Evolutionary conservation across 441 rosid species (phyloP), one percentile per base, ranked within the genome.

Genomic region (Mallotus repandus): DNA sequence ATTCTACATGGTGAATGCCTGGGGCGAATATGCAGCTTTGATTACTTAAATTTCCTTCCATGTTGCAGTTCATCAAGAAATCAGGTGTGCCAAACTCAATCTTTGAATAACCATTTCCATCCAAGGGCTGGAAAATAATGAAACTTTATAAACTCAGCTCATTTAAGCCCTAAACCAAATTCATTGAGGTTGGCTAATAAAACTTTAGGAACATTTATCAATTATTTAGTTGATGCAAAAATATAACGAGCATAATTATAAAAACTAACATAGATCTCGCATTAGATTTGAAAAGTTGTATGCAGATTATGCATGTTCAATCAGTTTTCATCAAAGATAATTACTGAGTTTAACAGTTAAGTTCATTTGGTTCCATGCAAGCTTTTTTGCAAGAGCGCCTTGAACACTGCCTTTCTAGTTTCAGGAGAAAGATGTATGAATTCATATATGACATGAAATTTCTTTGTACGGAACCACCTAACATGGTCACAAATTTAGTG

Each of bases 21-120:
- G 85, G 83, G 78, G 76, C 35, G 63, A 84, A 79, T 46, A 82
- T 59, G 76, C 91, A 89, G 48, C 86, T 75, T 56, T 80, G 72
- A 11, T 74, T 67, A 49, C 41, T 76, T 49, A 9, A 74, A 22
- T 57, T 66, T 69, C 74, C 80, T 68, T 80, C 78, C 8, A 58
- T 62, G 71, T 68, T 60, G 81, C 90, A 91, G 58, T 79, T 67
- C 74, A 88, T 29, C 77, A 90, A 85, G 56, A 88, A 18, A 79
- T 89, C 94, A 21, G 97, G 97, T 43, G 80, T 76, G n/a, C 85
- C 89, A 74, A 91, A 89, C 76, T 81, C 82, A 58, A 90, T 89
- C 38, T 19, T 68, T 25, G 93, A 80, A 82, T 90, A 90, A 55
- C 97, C 97, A 76, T 84, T 82, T 35, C 86, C 92, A 66, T 84